Evolutionary conservation across 495 filamentous ascomycete species (phyloP), one percentile per base, ranked within the genome.

Genomic region (Aspergillus egyptiacus): DNA sequence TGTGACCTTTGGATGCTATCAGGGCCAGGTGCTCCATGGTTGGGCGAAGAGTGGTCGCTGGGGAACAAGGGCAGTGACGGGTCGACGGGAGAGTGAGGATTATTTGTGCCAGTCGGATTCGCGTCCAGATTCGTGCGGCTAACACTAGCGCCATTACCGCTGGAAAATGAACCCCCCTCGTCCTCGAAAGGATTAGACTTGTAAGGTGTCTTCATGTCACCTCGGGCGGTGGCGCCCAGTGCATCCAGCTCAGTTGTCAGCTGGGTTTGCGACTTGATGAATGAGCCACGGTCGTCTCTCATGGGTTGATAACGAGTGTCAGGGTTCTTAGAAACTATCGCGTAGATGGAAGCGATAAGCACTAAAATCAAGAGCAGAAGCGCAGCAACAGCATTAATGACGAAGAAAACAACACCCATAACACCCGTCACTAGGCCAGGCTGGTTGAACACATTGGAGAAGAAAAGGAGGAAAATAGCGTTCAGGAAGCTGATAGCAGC

Each of bases 251-350:
- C 93, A 2, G 86, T 93, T 18, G 78, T 87, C 47, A 97, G 75
- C 57, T 90, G 81, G n/a, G 86, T 85, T 56, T 94, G 85, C 4
- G 91, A 96, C 75, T 98, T 98, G 83, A 96, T 96, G 57, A 97
- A 96, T 2, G 91, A 96, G 36, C 87, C 87, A 50, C 93, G 85
- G 70, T 97, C 93, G 62, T 97, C 93, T 43, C 85, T 82, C 89
- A 98, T 96, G 47, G 87, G 88, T 66, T 96, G 90, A 69, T 97
- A 98, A 27, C 93, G 86, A 19, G 84, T 86, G 65, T 98, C 93
- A 14, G 93, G 93, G 70, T 98, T 93, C 78, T 96, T 95, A 41
- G 87, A 88, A 60, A 89, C 77, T 55, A 97, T 74, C 23, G 91
- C 85, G 59, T 89, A 83, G 54, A 79, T 67, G 3, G 91, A 91